Percentiles rank a stretch among this genome's conserved stretches.
These are phyloP conservation scores for Trametes villosa DNA, from an alignment of 768 basidiomycete species.

Conservation along the genomic window DNA sequence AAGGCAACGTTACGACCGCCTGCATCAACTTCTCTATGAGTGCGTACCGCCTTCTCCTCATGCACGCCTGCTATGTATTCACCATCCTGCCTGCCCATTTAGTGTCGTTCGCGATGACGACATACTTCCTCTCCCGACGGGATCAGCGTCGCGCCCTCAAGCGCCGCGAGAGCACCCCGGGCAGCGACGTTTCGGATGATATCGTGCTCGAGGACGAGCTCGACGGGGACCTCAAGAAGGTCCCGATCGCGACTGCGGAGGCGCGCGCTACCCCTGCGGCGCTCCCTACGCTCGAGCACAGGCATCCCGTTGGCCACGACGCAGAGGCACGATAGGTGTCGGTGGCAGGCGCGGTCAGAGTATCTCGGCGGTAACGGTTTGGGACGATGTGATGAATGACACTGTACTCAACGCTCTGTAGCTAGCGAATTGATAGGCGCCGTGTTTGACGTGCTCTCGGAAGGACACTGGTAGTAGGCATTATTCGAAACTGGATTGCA, in stretches of 20 bases:
- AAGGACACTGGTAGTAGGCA: no score
- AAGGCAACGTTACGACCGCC: slow-evolving; percentile 40
- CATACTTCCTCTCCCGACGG: slow-evolving; percentile 31
- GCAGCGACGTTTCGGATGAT: slow-evolving; percentile 18
- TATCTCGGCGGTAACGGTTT: no score
- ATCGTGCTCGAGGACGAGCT: slow-evolving; percentile 15
- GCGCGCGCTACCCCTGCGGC: background rate
- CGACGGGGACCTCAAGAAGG: slow-evolving; percentile 7
- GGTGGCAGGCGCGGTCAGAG: no score
- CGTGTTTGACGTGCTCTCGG: no score
- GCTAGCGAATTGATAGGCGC: no score
- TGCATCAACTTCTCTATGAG: slow-evolving; percentile 38
- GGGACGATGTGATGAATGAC: no score
- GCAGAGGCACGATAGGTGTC: background rate
- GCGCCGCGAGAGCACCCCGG: background rate
- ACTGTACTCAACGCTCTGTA: no score
- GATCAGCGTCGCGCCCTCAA: slow-evolving; percentile 31
- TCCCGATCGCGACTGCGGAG: background rate
- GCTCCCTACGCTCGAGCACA: slow-evolving; percentile 10
- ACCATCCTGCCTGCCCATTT: background rate
- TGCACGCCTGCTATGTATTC: background rate
- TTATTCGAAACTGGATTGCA: no score
- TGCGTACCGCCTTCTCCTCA: slow-evolving; percentile 16
- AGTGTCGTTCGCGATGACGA: slow-evolving; percentile 36
- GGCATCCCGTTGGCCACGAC: background rate